These are phyloP conservation scores for Aspergillus felis DNA, from an alignment of 2,329 filamentous ascomycete genomes.

Conservation along the genomic window DNA sequence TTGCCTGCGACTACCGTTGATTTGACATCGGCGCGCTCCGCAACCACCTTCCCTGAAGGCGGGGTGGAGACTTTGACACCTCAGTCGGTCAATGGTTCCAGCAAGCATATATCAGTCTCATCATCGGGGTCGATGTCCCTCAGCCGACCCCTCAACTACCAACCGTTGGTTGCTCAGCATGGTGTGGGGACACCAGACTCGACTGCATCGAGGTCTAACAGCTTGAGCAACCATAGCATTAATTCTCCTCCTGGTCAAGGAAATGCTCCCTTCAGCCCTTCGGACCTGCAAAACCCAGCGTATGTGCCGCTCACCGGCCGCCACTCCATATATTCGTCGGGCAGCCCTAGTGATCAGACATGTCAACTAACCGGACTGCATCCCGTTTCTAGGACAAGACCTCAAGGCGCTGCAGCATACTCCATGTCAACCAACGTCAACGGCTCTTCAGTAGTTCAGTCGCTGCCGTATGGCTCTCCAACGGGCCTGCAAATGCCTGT, in stretches of 20 bases:
- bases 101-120: slow-evolving; percentile 19
- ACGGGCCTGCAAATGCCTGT: slow-evolving; percentile 14
- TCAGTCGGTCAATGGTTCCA: slow-evolving; percentile 4
- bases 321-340: slow-evolving; percentile 10
- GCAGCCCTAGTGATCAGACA: slow-evolving; percentile 15
- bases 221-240: slow-evolving; percentile 24
- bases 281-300: slow-evolving; percentile 17
- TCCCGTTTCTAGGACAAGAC: slow-evolving; percentile 10
- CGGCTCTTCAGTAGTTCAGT: slow-evolving; percentile 13
- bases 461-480: slow-evolving; percentile 15
- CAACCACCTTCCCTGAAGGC: slow-evolving; percentile 3
- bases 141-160: slow-evolving; percentile 20
- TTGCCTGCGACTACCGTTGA: slow-evolving; percentile 9
- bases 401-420: slow-evolving; percentile 13
- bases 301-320: slow-evolving; percentile 14
- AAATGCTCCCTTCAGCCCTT: slow-evolving; percentile 23
- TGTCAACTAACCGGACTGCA: slow-evolving; percentile 6
- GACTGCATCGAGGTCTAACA: slow-evolving; percentile 24
- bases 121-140: slow-evolving; percentile 28
- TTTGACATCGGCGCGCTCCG: slow-evolving; percentile 2
- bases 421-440: slow-evolving; percentile 17
- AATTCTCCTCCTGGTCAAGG: slow-evolving; percentile 26
- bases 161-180: slow-evolving; percentile 23
- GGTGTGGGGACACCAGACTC: slow-evolving; percentile 19
- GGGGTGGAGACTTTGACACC: slow-evolving; percentile 10